Evolutionary conservation across 805 yeast genomes (phyloP).

Genomic region (Alloascoidea hylecoeti): DNA sequence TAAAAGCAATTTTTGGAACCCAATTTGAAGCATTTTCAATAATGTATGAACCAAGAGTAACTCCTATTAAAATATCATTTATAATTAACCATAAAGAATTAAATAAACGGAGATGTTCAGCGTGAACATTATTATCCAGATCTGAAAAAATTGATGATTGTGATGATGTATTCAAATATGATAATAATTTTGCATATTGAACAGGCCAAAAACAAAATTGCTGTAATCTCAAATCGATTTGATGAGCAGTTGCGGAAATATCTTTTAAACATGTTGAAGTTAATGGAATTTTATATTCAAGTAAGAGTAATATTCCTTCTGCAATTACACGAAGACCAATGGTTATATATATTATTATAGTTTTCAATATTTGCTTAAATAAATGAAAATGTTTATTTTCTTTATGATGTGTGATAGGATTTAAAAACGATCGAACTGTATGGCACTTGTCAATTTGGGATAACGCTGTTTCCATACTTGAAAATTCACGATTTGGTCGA

Average conservation of each 20-base stretch:
- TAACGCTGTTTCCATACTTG: conserved; percentile 2
- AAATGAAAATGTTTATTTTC: no score
- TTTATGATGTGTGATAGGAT: conserved; percentile 8
- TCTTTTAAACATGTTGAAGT: conserved; percentile 15
- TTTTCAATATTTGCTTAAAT: conserved; percentile 3
- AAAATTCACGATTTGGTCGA: no score
- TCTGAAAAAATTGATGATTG: conserved; percentile 17
- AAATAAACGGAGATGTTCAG: conserved; percentile 47
- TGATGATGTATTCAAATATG: conserved; percentile 5
- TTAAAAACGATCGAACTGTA: conserved; percentile 5
- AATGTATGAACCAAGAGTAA: conserved; percentile 35
- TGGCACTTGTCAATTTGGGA: conserved; percentile 1
- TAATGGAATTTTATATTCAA: conserved; percentile 14
- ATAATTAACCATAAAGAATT: conserved; percentile 80
- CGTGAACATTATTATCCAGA: conserved; percentile 22
- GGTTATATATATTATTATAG: conserved; percentile 5
- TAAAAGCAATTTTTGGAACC: conserved; percentile 11
- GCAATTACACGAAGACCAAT: conserved; percentile 14
- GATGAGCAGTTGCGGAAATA: conserved; percentile 55
- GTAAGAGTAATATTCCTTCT: conserved; percentile 15
- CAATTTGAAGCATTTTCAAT: conserved; percentile 19
- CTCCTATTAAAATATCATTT: conserved; percentile 72
- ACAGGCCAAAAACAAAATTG: conserved; percentile 70
- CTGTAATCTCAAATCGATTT: conserved; percentile 61
- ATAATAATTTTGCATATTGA: conserved; percentile 48